Evolutionary conservation across 1,284 basidiomycete species (phyloP), one percentile per base, ranked within the genome.

Genomic region (Trichosporon faecale): DNA sequence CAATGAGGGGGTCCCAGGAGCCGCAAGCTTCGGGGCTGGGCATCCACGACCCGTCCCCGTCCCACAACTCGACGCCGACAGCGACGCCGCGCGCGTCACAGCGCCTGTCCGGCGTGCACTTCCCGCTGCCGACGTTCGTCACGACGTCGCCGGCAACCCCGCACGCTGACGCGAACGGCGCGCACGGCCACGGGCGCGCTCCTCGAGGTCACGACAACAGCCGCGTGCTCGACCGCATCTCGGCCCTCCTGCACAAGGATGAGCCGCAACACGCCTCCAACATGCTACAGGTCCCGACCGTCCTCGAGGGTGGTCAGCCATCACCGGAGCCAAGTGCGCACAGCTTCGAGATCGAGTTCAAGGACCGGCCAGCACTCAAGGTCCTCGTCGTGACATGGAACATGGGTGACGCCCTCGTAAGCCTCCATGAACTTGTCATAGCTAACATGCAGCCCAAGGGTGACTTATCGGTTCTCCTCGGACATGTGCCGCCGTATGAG

Each of bases 381-480:
- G 82, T 86, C 31, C 78, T 84, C 64, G 79, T 85, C 66, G 80
- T 85, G 60, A 86, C 85, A 1, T 86, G 85, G 85, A 86, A 86
- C 72, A 85, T 86, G 83, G 85, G 83, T 11, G 83, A 83, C 71
- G 80, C 82, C 1, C 71, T 86, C 35, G 84, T 85, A 60, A 77
- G 81, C 76, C 49, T 21, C 14, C 8, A 9, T 7, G 35, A 31
- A 1, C 6, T 44, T 27, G 3, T 18, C 64, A 64, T 49, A 68
- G 64, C 67, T 49, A 46, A 31, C 18, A 12, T 25, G 1, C 70
- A 82, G 80, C 83, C 83, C 6, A 84, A 85, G 74, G 85, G 86
- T 23, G 85, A 87, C 72, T 77, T 87, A 0, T 78, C 82, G 14
- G 83, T 85, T 1, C 76, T 87, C 1, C 79, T 86, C 2, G 86